These are phyloP conservation scores for Sideroxylon spinosum DNA, from an alignment of 179 eudicot genomes.

Conservation along the genomic window DNA sequence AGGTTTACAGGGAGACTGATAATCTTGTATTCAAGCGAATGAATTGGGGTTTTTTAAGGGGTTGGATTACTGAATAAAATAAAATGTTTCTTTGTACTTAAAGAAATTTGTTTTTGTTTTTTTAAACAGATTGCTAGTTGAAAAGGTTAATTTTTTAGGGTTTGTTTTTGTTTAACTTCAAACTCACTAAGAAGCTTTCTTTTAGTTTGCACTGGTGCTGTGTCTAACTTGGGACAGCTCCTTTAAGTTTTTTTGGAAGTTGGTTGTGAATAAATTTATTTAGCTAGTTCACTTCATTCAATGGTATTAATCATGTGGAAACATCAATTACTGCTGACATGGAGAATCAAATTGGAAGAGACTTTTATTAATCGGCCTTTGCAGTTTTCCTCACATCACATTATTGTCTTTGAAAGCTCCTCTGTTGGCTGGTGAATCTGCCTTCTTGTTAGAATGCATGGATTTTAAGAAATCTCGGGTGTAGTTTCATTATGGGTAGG, in stretches of 20 bases:
- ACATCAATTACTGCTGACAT: no score
- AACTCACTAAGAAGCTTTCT: not conserved
- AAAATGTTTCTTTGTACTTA: not conserved
- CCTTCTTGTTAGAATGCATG: not conserved
- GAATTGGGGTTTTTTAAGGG: not conserved
- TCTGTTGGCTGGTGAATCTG: not conserved
- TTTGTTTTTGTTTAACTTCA: not conserved
- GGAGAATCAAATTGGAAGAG: no score
- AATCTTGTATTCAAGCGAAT: not conserved
- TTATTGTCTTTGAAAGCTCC: not conserved
- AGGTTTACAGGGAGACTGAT: not conserved
- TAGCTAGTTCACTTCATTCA: no score
- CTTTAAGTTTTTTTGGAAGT: no score
- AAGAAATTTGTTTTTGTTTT: not conserved
- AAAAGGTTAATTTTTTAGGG: not conserved
- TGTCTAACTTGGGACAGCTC: not conserved
- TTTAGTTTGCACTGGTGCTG: not conserved
- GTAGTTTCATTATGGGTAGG: not conserved
- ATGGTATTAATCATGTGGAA: no score
- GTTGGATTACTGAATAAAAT: not conserved
- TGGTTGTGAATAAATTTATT: no score
- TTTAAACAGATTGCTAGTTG: not conserved
- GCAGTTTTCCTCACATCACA: not conserved
- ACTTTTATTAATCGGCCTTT: not conserved
- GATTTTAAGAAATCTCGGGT: not conserved